phyloP scores from a whole-genome alignment of 108 stramenopile genomes.

The Skeletonema costatum region DNA sequence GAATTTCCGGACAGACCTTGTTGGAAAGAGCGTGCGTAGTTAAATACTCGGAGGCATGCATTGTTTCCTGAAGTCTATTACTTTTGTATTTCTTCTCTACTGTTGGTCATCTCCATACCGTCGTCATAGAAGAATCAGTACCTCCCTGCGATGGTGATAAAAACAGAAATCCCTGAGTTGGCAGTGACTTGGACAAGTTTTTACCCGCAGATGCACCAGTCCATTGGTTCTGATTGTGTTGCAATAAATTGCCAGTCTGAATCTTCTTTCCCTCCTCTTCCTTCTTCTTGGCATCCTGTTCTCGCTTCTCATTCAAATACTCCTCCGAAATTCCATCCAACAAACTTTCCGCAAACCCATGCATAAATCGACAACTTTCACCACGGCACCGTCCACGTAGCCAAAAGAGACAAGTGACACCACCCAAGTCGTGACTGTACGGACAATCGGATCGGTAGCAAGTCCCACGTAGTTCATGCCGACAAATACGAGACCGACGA shows the following conservation, averaged over 20 bases:
- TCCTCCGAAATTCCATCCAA: conserved; percentile 54
- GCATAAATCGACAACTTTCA: conserved; percentile 66
- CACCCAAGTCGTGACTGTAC: conserved; percentile 77
- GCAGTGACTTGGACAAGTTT: background rate
- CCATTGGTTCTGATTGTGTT: conserved; percentile 24
- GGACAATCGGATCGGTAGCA: conserved; percentile 82
- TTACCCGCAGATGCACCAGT: background rate
- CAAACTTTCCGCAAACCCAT: conserved; percentile 68
- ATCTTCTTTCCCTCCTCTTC: conserved; percentile 16
- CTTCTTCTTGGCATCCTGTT: conserved; percentile 6
- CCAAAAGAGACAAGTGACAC: conserved; percentile 82
- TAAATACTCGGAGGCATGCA: too few species aligned
- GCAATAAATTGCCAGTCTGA: conserved; percentile 20
- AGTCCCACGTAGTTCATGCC: conserved; percentile 72
- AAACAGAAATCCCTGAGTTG: conserved; percentile 1
- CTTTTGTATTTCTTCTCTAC: background rate
- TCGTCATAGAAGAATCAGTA: background rate
- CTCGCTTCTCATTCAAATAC: conserved; percentile 17
- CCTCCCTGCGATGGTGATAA: background rate
- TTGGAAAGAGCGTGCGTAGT: too few species aligned
- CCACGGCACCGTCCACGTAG: conserved; percentile 73
- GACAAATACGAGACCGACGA: conserved; percentile 52
- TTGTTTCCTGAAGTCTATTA: too few species aligned
- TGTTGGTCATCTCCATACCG: background rate
- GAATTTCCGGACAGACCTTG: too few species aligned